phyloP scores from a whole-genome alignment of 2,329 filamentous ascomycete genomes.

The Sordariomycetes sp. region DNA sequence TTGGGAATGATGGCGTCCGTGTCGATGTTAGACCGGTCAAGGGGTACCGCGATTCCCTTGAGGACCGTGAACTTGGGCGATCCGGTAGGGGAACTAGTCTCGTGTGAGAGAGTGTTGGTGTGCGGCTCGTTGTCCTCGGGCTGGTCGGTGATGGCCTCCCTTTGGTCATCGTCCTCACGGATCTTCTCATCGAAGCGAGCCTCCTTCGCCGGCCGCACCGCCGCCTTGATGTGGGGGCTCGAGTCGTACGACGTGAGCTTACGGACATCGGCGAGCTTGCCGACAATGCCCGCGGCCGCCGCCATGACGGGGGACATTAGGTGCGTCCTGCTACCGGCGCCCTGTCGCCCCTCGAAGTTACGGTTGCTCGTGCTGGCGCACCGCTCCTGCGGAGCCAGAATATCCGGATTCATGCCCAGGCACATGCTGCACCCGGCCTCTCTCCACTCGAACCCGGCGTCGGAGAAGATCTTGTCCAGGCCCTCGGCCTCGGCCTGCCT shows the following conservation, averaged over 20 bases:
- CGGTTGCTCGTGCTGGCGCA: conserved; percentile 95
- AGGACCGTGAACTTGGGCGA: conserved; percentile 76
- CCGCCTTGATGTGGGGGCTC: conserved; percentile 50
- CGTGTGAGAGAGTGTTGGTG: conserved; percentile 47
- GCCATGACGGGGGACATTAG: conserved; percentile 97
- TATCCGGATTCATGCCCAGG: conserved; percentile 98
- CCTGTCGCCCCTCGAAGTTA: conserved; percentile 95
- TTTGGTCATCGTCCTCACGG: conserved; percentile 37
- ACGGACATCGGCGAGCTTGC: conserved; percentile 85
- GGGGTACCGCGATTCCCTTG: conserved; percentile 77
- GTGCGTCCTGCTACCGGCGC: conserved; percentile 82
- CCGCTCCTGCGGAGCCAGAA: conserved; percentile 81
- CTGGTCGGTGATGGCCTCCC: conserved; percentile 43
- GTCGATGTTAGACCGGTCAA: conserved; percentile 86
- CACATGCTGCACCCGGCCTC: conserved; percentile 99
- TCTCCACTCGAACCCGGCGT: conserved; percentile 95
- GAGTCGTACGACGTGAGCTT: conserved; percentile 56
- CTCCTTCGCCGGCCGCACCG: conserved; percentile 26
- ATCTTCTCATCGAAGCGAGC: conserved; percentile 42
- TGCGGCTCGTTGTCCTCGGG: conserved; percentile 55
- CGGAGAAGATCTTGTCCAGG: conserved; percentile 81
- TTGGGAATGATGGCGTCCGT: conserved; percentile 99
- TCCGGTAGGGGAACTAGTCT: conserved; percentile 43
- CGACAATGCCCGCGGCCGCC: conserved; percentile 78
- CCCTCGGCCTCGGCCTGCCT: conserved; percentile 83